These are phyloP conservation scores for Endothia cerciana DNA, from an alignment of 2,329 filamentous ascomycete species.

Conservation along the genomic window DNA sequence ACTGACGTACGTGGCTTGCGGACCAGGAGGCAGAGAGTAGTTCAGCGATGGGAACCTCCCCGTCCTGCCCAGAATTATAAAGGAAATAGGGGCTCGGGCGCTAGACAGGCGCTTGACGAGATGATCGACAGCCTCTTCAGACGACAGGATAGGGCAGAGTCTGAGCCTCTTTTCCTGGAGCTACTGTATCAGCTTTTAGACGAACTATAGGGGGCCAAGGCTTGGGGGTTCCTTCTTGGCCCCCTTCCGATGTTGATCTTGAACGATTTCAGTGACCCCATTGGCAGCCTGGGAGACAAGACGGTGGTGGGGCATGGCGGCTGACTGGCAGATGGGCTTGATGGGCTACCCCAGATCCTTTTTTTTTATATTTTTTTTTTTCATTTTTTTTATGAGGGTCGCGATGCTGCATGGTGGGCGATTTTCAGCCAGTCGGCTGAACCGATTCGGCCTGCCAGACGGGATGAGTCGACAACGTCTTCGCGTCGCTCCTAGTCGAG, in stretches of 20 bases:
- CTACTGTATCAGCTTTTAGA: slow-evolving; percentile 20
- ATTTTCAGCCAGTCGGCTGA: slow-evolving; percentile 1
- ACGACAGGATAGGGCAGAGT: neutral
- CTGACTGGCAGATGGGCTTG: slow-evolving; percentile 1
- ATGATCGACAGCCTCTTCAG: neutral
- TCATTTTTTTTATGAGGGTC: no score
- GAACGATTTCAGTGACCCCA: neutral
- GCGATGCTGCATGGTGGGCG: neutral
- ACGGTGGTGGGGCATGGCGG: neutral
- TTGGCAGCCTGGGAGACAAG: neutral
- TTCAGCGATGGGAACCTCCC: neutral
- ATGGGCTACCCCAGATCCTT: slow-evolving; percentile 6
- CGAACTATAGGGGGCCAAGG: slow-evolving; percentile 9
- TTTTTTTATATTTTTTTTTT: no score
- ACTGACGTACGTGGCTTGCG: slow-evolving; percentile 12
- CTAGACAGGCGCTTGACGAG: slow-evolving; percentile 4
- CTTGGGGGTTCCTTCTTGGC: neutral
- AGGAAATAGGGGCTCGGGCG: slow-evolving; percentile 6
- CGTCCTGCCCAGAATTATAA: neutral
- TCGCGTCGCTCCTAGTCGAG: neutral
- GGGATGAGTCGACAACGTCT: slow-evolving; percentile 9
- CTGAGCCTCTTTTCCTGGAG: neutral
- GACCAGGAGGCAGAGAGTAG: neutral
- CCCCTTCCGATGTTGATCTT: neutral
- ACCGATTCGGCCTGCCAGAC: neutral